Percentiles rank a stretch among this genome's conserved stretches.
Evolutionary conservation across 2,329 filamentous ascomycete genomes (phyloP).

Genomic region (Fusarium aywerte): DNA sequence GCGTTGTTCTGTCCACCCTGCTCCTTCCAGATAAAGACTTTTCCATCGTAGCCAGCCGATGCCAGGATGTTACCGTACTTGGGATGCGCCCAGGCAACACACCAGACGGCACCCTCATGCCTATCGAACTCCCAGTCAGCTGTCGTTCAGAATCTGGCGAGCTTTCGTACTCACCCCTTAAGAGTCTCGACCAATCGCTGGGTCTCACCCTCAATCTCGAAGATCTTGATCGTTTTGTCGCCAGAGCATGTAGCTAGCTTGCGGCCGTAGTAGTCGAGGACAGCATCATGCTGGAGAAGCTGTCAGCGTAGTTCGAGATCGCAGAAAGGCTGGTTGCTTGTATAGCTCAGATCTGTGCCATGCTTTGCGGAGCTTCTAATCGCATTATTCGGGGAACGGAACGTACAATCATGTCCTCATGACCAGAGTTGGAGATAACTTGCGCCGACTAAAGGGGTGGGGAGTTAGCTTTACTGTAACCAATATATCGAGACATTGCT

Average conservation of each 20-base stretch:
- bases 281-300: conserved; percentile 83
- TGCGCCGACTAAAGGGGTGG: conserved; percentile 53
- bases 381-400: conserved; percentile 13
- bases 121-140: conserved; percentile 58
- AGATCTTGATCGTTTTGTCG: conserved; percentile 99
- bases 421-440: conserved; percentile 63
- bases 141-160: neutral
- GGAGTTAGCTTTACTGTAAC: conserved; percentile 45
- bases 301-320: conserved; percentile 36
- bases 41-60: conserved; percentile 94
- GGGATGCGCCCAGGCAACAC: conserved; percentile 96
- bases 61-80: conserved; percentile 99
- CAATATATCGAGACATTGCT: neutral
- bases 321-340: neutral
- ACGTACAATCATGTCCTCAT: conserved; percentile 99
- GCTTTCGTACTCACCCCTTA: conserved; percentile 75
- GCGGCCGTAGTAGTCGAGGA: conserved; percentile 97
- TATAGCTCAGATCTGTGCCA: conserved; percentile 2
- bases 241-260: conserved; percentile 97
- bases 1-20: conserved; percentile 67
- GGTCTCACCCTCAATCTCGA: conserved; percentile 93
- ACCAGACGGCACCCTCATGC: conserved; percentile 98
- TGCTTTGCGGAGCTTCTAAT: conserved; percentile 13
- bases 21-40: conserved; percentile 98
- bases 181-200: conserved; percentile 92